Evolutionary conservation across 495 filamentous ascomycete genomes (phyloP), one percentile per base, ranked within the genome.

Genomic region (Xylona heveae): DNA sequence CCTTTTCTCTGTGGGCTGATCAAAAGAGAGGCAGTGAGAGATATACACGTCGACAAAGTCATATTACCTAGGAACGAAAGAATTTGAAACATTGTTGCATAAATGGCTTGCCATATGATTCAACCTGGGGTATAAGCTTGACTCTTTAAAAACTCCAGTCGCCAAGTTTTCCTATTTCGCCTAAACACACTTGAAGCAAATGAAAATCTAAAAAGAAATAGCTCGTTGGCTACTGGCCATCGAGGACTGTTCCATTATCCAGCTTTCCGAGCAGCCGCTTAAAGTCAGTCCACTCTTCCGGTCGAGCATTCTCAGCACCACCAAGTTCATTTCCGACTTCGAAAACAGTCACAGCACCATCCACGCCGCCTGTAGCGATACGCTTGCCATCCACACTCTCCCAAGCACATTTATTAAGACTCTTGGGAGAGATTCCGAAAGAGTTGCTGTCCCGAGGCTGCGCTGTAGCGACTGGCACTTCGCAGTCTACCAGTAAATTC

Each of bases 321-420:
- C 78, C 74, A 13, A 93, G 51, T 31, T 83, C 83, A 28, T 64
- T 66, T 10, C 80, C 90, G 12, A 95, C 83, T 54, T 99, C 88
- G 49, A 94, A 94, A 12, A 99, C 69, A 0, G 74, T 91, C 10
- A 93, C 66, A 2, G 76, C 69, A 1, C 88, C 84, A 46, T 92
- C 83, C 30, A 94, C 64, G 0, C 88, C 88, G 17, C 88, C 88
- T 12, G 79, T 80, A 1, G 81, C 88, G 20, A 94, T 49, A 33
- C 76, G 60, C 53, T 75, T 74, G 17, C 90, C 90, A 51, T 93
- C 83, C 32, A 67, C 68, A 41, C 67, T 62, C 53, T 99, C 88
- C 88, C 88, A 99, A 15, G 78, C 81, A 24, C 91, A 56, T 50
- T 81, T 85, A 48, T 94, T 95, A 40, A 99, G 56, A 42, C 80